Conservation (phyloP, 2,329 filamentous ascomycete species). For the Apiospora saccharicola region DNA sequence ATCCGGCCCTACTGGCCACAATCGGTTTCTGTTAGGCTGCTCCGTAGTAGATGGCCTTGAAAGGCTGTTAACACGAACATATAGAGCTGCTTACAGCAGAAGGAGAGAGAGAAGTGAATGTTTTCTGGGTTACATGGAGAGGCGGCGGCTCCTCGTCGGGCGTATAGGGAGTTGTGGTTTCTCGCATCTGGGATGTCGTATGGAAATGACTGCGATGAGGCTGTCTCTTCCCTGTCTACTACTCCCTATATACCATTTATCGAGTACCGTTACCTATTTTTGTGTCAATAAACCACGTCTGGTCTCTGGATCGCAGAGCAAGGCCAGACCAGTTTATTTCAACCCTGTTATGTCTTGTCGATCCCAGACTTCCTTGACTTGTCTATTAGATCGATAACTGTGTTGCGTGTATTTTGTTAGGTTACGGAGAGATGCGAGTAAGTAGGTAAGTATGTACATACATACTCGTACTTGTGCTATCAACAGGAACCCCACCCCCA, state of each 20-base stretch:
- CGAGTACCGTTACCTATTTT: background rate
- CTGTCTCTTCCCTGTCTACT: background rate
- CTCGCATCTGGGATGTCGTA: background rate
- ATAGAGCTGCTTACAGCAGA: background rate
- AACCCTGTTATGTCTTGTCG: background rate
- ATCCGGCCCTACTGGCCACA: constrained; percentile 22
- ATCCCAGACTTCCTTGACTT: background rate
- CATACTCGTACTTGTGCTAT: too few species aligned
- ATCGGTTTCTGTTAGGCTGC: constrained; percentile 13
- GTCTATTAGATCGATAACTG: too few species aligned
- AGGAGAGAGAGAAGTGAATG: too few species aligned
- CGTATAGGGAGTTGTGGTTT: background rate
- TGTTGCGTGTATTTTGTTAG: too few species aligned
- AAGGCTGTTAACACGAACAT: background rate
- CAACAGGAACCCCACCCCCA: too few species aligned
- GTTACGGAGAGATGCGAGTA: too few species aligned
- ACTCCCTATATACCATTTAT: background rate
- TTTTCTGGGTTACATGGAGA: background rate
- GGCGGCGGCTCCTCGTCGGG: background rate
- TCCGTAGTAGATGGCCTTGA: constrained; percentile 1
- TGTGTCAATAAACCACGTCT: background rate
- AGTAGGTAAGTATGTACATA: too few species aligned
- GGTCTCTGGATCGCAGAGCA: constrained; percentile 35
- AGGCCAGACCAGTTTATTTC: background rate
- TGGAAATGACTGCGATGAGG: background rate